Base-by-base conservation (phyloP, 2,329 filamentous ascomycete genomes). In the Pyrenochaeta sp. region DNA sequence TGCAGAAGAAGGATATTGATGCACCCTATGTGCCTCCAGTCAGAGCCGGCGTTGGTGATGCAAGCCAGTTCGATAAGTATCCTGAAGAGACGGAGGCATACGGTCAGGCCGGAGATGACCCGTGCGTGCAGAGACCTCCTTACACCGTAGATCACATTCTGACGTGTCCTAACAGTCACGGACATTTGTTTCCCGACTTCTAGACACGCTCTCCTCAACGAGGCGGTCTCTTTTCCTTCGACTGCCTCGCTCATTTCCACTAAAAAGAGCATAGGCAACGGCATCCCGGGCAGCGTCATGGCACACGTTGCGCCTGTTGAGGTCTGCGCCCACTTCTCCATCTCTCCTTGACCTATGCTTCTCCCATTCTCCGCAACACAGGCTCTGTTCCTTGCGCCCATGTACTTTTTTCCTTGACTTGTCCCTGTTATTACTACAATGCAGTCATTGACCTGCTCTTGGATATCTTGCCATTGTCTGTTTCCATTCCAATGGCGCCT, bases 31-130 rank as follows among this genome's bases (percentile, higher is more conserved):
- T 96, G 41, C 94, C 94, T 11, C 94, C 94, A 0, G 93, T 99
- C 50, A 89, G 94, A 70, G 92, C 90, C 28, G 94, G 94, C 28
- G 87, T 90, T 20, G 94, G 94, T 46, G 94, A 99, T 75, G 90
- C 94, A 37, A 96, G 92, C 74, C 89, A 96, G 73, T 99, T 99
- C 68, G 94, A 99, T 75, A 90, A 92, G 72, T 99, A 99, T 72
- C 92, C 94, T 2, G 94, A 99, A 73, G 94, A 99, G 73, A 90
- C 89, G 30, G 94, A 99, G 73, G 85, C 87, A 68, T 99, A 99
- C 68, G 94, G 94, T 26, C 77, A 82, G 58, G 76, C 75, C 40
- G 91, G 90, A 31, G 79, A 86, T 53, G 93, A 97, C 73, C 87
- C 90, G 93, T 96, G 81, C 78, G 93, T 88, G 53, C 35, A 59